These are phyloP conservation scores for Gaeumannomyces sp. DNA, from an alignment of 2,329 filamentous ascomycete genomes.

Conservation along the genomic window DNA sequence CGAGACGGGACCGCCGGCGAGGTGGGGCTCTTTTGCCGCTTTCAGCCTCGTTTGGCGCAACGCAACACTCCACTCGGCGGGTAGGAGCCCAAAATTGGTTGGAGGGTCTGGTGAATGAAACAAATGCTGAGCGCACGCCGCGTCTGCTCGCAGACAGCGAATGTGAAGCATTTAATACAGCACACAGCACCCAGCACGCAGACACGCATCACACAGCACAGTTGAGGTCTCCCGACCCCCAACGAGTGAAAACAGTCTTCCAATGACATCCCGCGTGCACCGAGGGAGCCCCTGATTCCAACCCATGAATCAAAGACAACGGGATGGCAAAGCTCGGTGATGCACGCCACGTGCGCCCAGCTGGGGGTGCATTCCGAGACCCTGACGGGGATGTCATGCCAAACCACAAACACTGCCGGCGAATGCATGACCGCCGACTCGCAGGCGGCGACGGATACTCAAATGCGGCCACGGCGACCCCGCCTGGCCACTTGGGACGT, in stretches of 20 bases:
- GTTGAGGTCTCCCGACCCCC: background rate
- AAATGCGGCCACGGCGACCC: too few relatives aligned
- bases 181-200: background rate
- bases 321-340: background rate
- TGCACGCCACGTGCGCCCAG: background rate
- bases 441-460: slow-evolving; percentile 5
- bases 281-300: background rate
- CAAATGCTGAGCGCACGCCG: background rate
- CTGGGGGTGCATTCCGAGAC: background rate
- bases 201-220: background rate
- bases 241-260: background rate
- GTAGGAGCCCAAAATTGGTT: background rate
- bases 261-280: background rate
- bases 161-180: background rate
- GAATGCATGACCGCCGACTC: background rate
- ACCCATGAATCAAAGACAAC: background rate
- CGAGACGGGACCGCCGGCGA: background rate
- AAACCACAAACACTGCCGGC: too few relatives aligned
- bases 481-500: background rate
- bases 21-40: background rate
- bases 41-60: background rate
- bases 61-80: background rate
- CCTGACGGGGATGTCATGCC: background rate
- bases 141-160: background rate
- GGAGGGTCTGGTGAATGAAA: background rate